Conservation (phyloP, 1,284 basidiomycete genomes). For the Pseudomicrostroma phylloplanum region DNA sequence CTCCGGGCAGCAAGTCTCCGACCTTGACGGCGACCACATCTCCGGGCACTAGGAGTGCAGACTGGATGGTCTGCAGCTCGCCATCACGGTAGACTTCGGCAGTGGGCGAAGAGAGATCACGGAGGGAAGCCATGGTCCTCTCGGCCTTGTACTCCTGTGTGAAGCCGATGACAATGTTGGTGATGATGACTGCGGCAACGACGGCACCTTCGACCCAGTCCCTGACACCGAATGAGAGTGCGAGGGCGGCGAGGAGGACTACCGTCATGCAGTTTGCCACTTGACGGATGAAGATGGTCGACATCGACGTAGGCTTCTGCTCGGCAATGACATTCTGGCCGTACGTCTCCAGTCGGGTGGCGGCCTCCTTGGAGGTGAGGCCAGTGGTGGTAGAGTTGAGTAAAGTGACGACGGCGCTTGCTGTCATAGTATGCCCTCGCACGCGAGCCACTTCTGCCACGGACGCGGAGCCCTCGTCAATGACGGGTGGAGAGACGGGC, state of each 20-base stretch:
- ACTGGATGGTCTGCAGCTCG: slow-evolving; percentile 20
- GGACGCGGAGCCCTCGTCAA: too few species aligned
- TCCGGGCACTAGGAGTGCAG: slow-evolving; percentile 49
- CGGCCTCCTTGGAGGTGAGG: background rate
- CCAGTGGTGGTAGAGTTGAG: background rate
- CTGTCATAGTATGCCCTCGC: background rate
- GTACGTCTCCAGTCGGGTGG: slow-evolving; percentile 6
- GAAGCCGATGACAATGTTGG: slow-evolving; percentile 42
- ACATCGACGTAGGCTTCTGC: slow-evolving; percentile 29
- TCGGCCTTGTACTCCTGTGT: slow-evolving; percentile 44
- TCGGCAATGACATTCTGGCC: slow-evolving; percentile 38
- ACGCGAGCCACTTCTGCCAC: too few species aligned
- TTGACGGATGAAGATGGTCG: slow-evolving; percentile 39
- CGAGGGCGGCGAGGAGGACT: slow-evolving; percentile 24
- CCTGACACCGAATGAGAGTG: slow-evolving; percentile 20
- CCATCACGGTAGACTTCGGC: slow-evolving; percentile 30
- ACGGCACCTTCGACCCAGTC: slow-evolving; percentile 27
- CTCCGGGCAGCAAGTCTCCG: slow-evolving; percentile 39
- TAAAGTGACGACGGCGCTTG: background rate
- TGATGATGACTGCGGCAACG: slow-evolving; percentile 25
- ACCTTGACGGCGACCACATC: slow-evolving; percentile 56
- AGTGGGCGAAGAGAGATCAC: slow-evolving; percentile 37
- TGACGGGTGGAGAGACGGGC: background rate
- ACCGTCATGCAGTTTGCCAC: slow-evolving; percentile 42
- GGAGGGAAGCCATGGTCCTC: slow-evolving; percentile 41